Evolutionary conservation across 768 basidiomycete genomes (phyloP).

Genomic region (Thelephora ganbajun): DNA sequence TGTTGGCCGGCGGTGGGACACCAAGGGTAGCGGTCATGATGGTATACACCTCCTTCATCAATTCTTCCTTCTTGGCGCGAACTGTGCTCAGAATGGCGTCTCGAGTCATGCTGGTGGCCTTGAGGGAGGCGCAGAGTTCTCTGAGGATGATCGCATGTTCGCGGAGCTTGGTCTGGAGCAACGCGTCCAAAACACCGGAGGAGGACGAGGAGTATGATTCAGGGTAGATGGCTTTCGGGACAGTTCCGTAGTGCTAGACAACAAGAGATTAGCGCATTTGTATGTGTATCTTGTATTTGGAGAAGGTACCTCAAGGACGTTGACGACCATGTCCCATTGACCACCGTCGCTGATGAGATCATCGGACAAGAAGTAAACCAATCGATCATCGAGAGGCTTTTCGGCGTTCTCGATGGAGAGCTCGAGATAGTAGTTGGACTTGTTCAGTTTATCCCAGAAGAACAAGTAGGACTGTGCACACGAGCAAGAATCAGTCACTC

Average conservation of each 20-base stretch:
- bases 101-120: slow-evolving; percentile 26
- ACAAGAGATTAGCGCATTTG: not conserved
- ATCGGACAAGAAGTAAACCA: slow-evolving; percentile 60
- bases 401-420: slow-evolving; percentile 71
- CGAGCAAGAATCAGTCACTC: not conserved
- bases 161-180: slow-evolving; percentile 84
- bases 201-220: slow-evolving; percentile 75
- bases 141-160: slow-evolving; percentile 83
- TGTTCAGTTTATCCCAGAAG: slow-evolving; percentile 96
- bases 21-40: slow-evolving; percentile 80
- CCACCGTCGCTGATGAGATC: slow-evolving; percentile 86
- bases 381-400: slow-evolving; percentile 67
- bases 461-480: slow-evolving; percentile 63
- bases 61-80: slow-evolving; percentile 72
- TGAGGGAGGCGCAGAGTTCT: slow-evolving; percentile 38
- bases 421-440: slow-evolving; percentile 87
- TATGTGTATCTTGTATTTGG: not conserved
- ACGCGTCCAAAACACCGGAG: slow-evolving; percentile 54
- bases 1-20: slow-evolving; percentile 63
- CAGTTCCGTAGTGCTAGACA: slow-evolving; percentile 63
- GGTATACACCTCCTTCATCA: slow-evolving; percentile 73
- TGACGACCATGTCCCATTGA: slow-evolving; percentile 88
- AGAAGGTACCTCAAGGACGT: slow-evolving; percentile 39
- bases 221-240: slow-evolving; percentile 73
- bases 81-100: slow-evolving; percentile 38